Evolutionary conservation across 768 basidiomycete genomes (phyloP).

Genomic region (Rhizopogon sp.): DNA sequence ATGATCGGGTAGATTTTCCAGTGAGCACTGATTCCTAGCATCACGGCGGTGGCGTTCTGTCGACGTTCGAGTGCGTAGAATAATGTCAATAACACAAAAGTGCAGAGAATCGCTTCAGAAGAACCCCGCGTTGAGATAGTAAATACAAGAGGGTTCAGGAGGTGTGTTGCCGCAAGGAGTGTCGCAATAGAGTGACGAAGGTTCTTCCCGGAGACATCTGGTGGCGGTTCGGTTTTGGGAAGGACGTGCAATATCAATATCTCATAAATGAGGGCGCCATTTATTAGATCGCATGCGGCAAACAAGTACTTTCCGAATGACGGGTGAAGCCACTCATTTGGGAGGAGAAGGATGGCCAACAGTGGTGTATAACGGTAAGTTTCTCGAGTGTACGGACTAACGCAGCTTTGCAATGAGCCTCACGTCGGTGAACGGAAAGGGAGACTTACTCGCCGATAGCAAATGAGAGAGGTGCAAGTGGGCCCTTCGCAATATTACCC

Average conservation of each 20-base stretch:
- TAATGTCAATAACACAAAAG: conserved; percentile 71
- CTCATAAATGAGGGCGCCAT: conserved; percentile 66
- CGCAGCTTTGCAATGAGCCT: conserved; percentile 8
- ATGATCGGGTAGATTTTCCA: conserved; percentile 98
- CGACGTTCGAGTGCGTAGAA: conserved; percentile 50
- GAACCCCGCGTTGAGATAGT: conserved; percentile 97
- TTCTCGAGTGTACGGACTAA: conserved; percentile 82
- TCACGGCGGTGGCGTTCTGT: conserved; percentile 64
- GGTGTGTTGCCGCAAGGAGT: conserved; percentile 64
- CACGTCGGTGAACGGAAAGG: not conserved
- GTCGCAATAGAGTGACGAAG: conserved; percentile 32
- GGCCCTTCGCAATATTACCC: conserved; percentile 58
- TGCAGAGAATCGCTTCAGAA: conserved; percentile 82
- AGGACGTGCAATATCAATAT: conserved; percentile 51
- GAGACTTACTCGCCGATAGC: conserved; percentile 73
- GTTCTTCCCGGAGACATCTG: conserved; percentile 4
- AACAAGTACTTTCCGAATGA: conserved; percentile 93
- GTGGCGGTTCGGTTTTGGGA: not conserved
- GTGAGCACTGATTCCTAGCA: conserved; percentile 81
- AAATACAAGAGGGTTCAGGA: conserved; percentile 92
- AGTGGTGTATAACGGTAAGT: conserved; percentile 98
- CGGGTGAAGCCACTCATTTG: conserved; percentile 76
- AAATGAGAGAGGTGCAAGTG: conserved; percentile 37
- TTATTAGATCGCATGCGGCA: conserved; percentile 74
- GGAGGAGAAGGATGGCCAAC: conserved; percentile 75